phyloP scores from a whole-genome alignment of 805 yeast species.

The Lipomyces yamanashiensis region DNA sequence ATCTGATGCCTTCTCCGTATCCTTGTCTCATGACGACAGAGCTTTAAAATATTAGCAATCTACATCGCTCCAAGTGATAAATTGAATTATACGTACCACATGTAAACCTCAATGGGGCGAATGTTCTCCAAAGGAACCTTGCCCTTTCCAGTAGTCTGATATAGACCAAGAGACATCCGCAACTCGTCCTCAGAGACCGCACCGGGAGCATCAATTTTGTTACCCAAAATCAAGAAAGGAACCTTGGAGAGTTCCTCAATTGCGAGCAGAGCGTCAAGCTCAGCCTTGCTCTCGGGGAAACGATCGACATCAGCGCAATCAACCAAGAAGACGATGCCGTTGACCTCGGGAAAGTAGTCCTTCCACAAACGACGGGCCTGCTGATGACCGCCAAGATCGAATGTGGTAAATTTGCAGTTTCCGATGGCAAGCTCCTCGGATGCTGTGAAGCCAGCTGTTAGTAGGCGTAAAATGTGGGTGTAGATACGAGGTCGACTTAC shows the following conservation, averaged over 20 bases:
- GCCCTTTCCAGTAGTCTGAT: slow-evolving; percentile 89
- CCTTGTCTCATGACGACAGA: slow-evolving; percentile 99
- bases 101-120: slow-evolving; percentile 93
- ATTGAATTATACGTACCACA: slow-evolving; percentile 58
- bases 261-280: slow-evolving; percentile 87
- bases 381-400: slow-evolving; percentile 97
- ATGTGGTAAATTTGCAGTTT: slow-evolving; percentile 93
- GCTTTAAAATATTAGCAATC: slow-evolving; percentile 27
- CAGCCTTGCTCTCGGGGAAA: slow-evolving; percentile 91
- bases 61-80: background rate
- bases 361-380: slow-evolving; percentile 99
- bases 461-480: background rate
- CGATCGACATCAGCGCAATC: slow-evolving; percentile 98
- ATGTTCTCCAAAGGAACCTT: slow-evolving; percentile 66
- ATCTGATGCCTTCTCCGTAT: slow-evolving; percentile 96
- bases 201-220: slow-evolving; percentile 90
- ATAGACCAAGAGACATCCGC: slow-evolving; percentile 85
- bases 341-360: slow-evolving; percentile 98
- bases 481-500: slow-evolving; percentile 24
- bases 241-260: slow-evolving; percentile 89
- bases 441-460: slow-evolving; percentile 49
- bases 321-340: slow-evolving; percentile 93
- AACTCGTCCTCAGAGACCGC: slow-evolving; percentile 96
- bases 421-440: slow-evolving; percentile 98
- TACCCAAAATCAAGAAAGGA: slow-evolving; percentile 93